These are phyloP conservation scores for Chloranthus sessilifolius DNA, from an alignment of 164 flowering plant genomes.

Conservation along the genomic window DNA sequence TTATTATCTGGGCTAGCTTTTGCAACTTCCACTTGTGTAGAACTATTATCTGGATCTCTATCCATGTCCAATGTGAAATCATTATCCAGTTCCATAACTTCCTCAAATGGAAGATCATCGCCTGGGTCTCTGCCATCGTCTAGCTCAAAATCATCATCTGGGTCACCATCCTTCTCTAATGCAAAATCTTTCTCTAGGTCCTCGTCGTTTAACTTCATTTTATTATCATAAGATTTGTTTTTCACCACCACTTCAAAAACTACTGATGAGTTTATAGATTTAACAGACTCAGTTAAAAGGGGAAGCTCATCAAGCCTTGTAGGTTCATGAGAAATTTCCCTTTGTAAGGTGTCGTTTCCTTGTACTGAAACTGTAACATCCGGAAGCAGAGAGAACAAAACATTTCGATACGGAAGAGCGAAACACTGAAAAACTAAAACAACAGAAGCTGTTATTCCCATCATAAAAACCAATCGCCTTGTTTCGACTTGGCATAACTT, in stretches of 20 bases:
- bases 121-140: slow-evolving; percentile 18
- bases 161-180: not conserved
- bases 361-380: slow-evolving; percentile 10
- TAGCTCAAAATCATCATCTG: slow-evolving; percentile 15
- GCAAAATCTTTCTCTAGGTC: not conserved
- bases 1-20: not conserved
- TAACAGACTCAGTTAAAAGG: not conserved
- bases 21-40: not conserved
- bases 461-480: slow-evolving; percentile 21
- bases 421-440: slow-evolving; percentile 20
- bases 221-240: slow-evolving; percentile 5
- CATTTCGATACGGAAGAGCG: slow-evolving; percentile 16
- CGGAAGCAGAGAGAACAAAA: slow-evolving; percentile 1
- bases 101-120: slow-evolving; percentile 12
- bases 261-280: not conserved
- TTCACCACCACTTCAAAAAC: slow-evolving; percentile 3
- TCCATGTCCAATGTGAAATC: slow-evolving; percentile 11
- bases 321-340: slow-evolving; percentile 13
- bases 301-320: slow-evolving; percentile 19
- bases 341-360: slow-evolving; percentile 1
- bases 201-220: not conserved
- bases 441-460: slow-evolving; percentile 15
- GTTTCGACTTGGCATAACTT: slow-evolving; percentile 17
- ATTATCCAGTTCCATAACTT: slow-evolving; percentile 2
- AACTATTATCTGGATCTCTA: slow-evolving; percentile 1